phyloP scores from a whole-genome alignment of 495 filamentous ascomycete species.

The Penicillium taxi region DNA sequence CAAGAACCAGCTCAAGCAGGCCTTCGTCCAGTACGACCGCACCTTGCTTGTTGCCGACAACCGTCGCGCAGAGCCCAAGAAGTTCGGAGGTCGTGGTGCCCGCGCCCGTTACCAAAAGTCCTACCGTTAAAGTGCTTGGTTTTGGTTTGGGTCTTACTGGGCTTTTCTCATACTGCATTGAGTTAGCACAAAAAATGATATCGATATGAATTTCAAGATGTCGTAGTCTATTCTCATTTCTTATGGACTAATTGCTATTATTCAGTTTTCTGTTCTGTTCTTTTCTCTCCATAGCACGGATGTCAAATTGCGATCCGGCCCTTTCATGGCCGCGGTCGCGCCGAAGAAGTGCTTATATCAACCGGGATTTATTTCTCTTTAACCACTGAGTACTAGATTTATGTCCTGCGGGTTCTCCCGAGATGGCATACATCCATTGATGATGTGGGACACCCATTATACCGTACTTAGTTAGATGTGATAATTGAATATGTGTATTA shows the following conservation, averaged over 20 bases:
- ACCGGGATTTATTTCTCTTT: conserved; percentile 20
- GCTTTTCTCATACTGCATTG: no score
- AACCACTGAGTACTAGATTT: conserved; percentile 45
- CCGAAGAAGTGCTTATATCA: conserved; percentile 74
- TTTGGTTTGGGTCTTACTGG: no score
- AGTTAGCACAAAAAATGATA: conserved; percentile 15
- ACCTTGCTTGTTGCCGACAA: conserved; percentile 97
- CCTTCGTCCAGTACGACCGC: conserved; percentile 88
- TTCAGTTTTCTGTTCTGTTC: no score
- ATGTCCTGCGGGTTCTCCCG: conserved; percentile 30
- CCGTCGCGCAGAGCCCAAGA: conserved; percentile 89
- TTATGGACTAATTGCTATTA: no score
- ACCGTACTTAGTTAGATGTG: background rate
- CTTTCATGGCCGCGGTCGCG: conserved; percentile 83
- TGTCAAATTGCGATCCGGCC: conserved; percentile 97
- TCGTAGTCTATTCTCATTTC: conserved; percentile 15
- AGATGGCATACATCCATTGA: conserved; percentile 45
- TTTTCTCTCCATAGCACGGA: conserved; percentile 77
- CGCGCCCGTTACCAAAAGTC: conserved; percentile 94
- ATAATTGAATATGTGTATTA: background rate
- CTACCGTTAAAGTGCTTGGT: conserved; percentile 53
- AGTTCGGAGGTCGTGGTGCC: conserved; percentile 80
- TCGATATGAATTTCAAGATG: no score
- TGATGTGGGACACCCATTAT: conserved; percentile 32
- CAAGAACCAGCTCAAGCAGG: conserved; percentile 98